Percentiles rank a stretch among this genome's conserved stretches.
These are phyloP conservation scores for Leccinum broughii DNA, from an alignment of 768 basidiomycete genomes.

Conservation along the genomic window DNA sequence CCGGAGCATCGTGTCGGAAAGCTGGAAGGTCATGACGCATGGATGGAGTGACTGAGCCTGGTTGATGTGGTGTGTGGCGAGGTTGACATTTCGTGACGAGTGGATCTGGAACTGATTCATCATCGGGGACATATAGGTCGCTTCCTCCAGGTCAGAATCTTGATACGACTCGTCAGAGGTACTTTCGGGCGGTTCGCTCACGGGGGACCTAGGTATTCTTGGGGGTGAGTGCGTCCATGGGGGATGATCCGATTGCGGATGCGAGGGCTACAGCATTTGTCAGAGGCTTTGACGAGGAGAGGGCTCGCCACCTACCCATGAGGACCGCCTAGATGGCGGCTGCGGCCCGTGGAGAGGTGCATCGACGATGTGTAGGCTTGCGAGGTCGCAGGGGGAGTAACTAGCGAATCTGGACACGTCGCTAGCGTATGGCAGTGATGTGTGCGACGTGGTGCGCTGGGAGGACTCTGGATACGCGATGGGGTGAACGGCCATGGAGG, in stretches of 20 bases:
- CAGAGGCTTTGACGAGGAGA: slow-evolving; percentile 12
- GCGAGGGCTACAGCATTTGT: slow-evolving; percentile 23
- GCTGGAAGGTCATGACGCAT: slow-evolving; percentile 33
- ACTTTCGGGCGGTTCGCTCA: slow-evolving; percentile 32
- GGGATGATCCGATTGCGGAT: slow-evolving; percentile 15
- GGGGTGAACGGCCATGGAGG: slow-evolving; percentile 1
- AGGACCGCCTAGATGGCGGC: slow-evolving; percentile 20
- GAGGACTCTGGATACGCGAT: slow-evolving; percentile 32
- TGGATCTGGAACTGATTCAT: slow-evolving; percentile 33
- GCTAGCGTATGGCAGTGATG: slow-evolving; percentile 15
- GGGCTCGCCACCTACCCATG: slow-evolving; percentile 25
- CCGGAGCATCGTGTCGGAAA: slow-evolving; percentile 24
- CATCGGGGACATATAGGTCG: slow-evolving; percentile 32
- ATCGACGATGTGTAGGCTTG: slow-evolving; percentile 11
- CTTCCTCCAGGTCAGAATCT: slow-evolving; percentile 31
- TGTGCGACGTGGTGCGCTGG: slow-evolving; percentile 31
- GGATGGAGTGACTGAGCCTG: slow-evolving; percentile 22
- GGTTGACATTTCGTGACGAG: slow-evolving; percentile 12
- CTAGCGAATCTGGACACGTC: slow-evolving; percentile 15
- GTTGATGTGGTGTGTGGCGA: slow-evolving; percentile 6
- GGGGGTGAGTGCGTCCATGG: slow-evolving; percentile 15
- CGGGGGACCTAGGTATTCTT: slow-evolving; percentile 25
- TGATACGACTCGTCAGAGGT: slow-evolving; percentile 31
- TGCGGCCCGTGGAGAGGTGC: slow-evolving; percentile 14
- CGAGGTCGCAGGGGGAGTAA: slow-evolving; percentile 14